Base-by-base conservation (phyloP, 2,329 filamentous ascomycete genomes). In the Rhynchosporium graminicola region DNA sequence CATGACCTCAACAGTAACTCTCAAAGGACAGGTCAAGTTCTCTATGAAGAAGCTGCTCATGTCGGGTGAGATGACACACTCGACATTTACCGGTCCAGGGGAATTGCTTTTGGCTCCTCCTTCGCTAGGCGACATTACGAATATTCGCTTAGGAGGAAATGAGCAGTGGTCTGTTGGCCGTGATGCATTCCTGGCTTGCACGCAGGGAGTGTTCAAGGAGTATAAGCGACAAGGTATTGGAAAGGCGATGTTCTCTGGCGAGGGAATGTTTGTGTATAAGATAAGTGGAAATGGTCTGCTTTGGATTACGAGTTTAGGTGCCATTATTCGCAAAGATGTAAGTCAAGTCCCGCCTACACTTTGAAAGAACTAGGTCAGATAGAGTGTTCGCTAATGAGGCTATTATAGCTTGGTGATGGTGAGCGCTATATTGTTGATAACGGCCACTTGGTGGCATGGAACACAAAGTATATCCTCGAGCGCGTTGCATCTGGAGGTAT, bases 391-490 rank as follows among this genome's bases (percentile, higher is more conserved):
- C 68, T 72, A 31, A 71, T 57, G 10, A 57, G 10, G 9, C 8
- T 2, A 36, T 20, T 62, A 60, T 59, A 71, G 81, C 79, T 88
- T 33, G 77, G 75, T 50, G 83, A 87, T 12, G 88, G 88, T 9
- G 94, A 98, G 74, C 89, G 89, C 69, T 98, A 97, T 76, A 91
- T 95, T 68, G 87, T 97, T 61, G 92, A 97, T 72, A 97, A 97
- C 71, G 92, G 92, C 3, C 92, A 98, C 70, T 82, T 98, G 0
- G 92, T 98, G 0, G 94, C 95, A 0, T 99, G 95, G 95, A 97
- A 97, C 74, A 93, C 90, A 73, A 92, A 96, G 73, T 99, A 98
- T 72, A 83, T 91, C 4, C 86, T 99, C 66, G 92, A 97, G 78
- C 87, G 95, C 15, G 89, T 96, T 3, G 88, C 94, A 0, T 95